Evolutionary conservation across 495 filamentous ascomycete genomes (phyloP).

Genomic region (Cryomyces minteri): DNA sequence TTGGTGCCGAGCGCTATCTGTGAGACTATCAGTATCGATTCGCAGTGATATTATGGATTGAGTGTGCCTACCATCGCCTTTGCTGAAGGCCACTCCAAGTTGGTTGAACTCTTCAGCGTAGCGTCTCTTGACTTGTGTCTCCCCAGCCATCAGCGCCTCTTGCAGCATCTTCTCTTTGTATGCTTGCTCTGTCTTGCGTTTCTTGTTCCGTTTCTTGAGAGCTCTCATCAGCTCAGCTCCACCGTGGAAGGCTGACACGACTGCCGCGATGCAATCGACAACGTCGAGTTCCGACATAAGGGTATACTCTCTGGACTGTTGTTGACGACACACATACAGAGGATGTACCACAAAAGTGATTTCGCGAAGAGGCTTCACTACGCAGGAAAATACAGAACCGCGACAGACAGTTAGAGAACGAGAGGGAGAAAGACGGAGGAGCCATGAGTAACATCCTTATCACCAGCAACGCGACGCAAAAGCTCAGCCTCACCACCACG

Average conservation of each 20-base stretch:
- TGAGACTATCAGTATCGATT: background rate
- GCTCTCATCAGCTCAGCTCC: slow-evolving; percentile 19
- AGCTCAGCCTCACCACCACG: too few species aligned
- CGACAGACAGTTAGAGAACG: too few species aligned
- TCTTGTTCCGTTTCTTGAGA: slow-evolving; percentile 21
- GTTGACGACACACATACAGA: too few species aligned
- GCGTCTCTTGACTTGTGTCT: slow-evolving; percentile 12
- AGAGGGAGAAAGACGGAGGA: too few species aligned
- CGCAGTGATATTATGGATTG: background rate
- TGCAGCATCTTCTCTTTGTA: slow-evolving; percentile 9
- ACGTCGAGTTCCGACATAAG: slow-evolving; percentile 9
- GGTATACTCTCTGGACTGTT: too few species aligned
- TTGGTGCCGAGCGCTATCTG: slow-evolving; percentile 13
- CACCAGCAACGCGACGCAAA: too few species aligned
- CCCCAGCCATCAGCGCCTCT: slow-evolving; percentile 17
- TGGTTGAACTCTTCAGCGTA: slow-evolving; percentile 15
- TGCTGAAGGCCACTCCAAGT: slow-evolving; percentile 18
- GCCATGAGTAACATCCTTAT: too few species aligned
- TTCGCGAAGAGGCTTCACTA: too few species aligned
- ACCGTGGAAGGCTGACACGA: slow-evolving; percentile 28
- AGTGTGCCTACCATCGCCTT: slow-evolving; percentile 22
- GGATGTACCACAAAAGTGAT: too few species aligned
- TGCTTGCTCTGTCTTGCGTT: slow-evolving; percentile 7
- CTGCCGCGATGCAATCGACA: slow-evolving; percentile 22
- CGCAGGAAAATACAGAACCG: too few species aligned